Evolutionary conservation across 2,329 filamentous ascomycete species (phyloP).

Genomic region (Nemania abortiva): DNA sequence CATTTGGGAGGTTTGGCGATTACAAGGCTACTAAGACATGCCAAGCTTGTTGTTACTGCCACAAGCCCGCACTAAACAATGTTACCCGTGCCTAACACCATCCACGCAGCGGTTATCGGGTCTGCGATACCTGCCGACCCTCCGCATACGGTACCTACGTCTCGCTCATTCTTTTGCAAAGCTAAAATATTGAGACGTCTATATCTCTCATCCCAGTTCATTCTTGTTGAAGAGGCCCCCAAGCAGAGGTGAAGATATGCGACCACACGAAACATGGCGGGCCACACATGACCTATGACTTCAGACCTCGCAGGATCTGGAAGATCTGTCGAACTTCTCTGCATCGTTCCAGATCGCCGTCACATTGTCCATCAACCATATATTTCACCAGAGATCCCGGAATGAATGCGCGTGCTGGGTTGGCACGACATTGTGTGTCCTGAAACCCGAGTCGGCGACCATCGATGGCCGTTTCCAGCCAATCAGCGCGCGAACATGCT

Average conservation of each 20-base stretch:
- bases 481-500: conserved; percentile 19
- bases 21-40: conserved; percentile 16
- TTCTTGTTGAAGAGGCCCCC: neutral
- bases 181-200: neutral
- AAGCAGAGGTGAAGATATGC: conserved; percentile 21
- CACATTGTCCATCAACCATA: conserved; percentile 36
- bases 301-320: conserved; percentile 32
- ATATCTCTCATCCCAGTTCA: neutral
- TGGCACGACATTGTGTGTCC: conserved; percentile 31
- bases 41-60: conserved; percentile 19
- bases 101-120: neutral
- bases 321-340: conserved; percentile 41
- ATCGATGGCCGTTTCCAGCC: conserved; percentile 1
- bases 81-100: conserved; percentile 11
- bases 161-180: neutral
- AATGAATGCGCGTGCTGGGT: conserved; percentile 30
- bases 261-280: conserved; percentile 33
- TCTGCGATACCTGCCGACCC: neutral
- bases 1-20: neutral
- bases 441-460: conserved; percentile 44
- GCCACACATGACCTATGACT: conserved; percentile 29
- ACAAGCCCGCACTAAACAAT: conserved; percentile 3
- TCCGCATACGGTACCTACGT: neutral
- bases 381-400: conserved; percentile 26
- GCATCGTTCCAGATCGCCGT: conserved; percentile 43